Evolutionary conservation across 768 basidiomycete genomes (phyloP).

Genomic region (Hygrocybe punicea): DNA sequence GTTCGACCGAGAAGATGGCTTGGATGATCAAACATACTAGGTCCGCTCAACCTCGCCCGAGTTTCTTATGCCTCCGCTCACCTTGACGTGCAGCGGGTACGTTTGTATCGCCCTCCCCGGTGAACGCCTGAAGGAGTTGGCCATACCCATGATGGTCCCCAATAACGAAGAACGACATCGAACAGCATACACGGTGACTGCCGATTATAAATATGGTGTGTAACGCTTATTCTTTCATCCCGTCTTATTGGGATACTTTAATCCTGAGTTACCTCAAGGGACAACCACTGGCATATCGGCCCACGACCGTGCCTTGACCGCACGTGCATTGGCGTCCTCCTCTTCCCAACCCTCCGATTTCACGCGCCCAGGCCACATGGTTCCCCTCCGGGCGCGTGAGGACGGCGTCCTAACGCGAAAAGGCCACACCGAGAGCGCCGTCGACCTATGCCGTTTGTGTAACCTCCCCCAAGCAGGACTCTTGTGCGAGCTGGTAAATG

Average conservation of each 20-base stretch:
- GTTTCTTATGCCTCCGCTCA: background rate
- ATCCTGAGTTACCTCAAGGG: slow-evolving; percentile 41
- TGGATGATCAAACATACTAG: slow-evolving; percentile 98
- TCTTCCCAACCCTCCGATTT: slow-evolving; percentile 62
- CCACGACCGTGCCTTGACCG: slow-evolving; percentile 88
- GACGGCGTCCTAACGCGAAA: slow-evolving; percentile 84
- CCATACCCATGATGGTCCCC: slow-evolving; percentile 92
- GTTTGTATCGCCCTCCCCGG: slow-evolving; percentile 84
- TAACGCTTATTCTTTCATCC: slow-evolving; percentile 4
- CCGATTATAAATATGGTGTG: slow-evolving; percentile 87
- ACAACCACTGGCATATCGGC: slow-evolving; percentile 97
- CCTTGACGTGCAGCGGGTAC: slow-evolving; percentile 63
- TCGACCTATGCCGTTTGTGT: slow-evolving; percentile 83
- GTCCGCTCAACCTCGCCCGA: slow-evolving; percentile 42
- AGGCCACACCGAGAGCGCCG: slow-evolving; percentile 90
- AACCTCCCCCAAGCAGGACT: slow-evolving; percentile 70
- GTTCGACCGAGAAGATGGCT: slow-evolving; percentile 96
- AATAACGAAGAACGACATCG: slow-evolving; percentile 85
- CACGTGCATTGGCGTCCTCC: slow-evolving; percentile 71
- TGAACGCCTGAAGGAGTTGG: slow-evolving; percentile 69
- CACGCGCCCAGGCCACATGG: slow-evolving; percentile 91
- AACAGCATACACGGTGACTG: slow-evolving; percentile 94
- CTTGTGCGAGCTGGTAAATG: slow-evolving; percentile 93
- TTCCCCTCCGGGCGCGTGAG: slow-evolving; percentile 80
- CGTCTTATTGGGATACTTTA: slow-evolving; percentile 5